Evolutionary conservation across 352 stramenopile species (phyloP).

Genomic region (Phytophthora pseudosyringae): DNA sequence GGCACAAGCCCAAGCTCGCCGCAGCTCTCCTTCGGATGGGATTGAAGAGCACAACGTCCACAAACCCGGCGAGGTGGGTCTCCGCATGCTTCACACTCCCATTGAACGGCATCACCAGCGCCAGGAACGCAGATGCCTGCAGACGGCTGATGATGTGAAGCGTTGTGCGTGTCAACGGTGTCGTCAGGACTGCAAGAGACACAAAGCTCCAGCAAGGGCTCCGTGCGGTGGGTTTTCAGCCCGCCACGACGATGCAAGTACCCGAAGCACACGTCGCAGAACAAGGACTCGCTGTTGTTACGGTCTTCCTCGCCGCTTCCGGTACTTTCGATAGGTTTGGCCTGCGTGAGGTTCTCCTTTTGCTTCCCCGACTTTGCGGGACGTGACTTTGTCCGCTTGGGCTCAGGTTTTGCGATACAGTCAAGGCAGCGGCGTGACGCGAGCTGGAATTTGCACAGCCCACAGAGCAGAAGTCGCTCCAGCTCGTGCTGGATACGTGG

Average conservation of each 20-base stretch:
- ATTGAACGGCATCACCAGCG: constrained; percentile 49
- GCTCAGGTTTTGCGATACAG: constrained; percentile 35
- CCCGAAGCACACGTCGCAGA: constrained; percentile 72
- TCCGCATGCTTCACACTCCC: constrained; percentile 43
- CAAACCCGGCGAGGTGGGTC: constrained; percentile 47
- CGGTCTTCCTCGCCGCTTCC: constrained; percentile 1
- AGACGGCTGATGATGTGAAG: background rate
- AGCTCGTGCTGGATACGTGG: constrained; percentile 35
- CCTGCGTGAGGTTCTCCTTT: constrained; percentile 1
- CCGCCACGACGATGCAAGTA: constrained; percentile 58
- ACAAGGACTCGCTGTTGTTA: constrained; percentile 43
- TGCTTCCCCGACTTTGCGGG: constrained; percentile 10
- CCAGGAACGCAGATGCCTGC: background rate
- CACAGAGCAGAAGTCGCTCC: constrained; percentile 51
- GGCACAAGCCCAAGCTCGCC: constrained; percentile 38
- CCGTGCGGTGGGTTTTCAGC: constrained; percentile 48
- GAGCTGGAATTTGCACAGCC: constrained; percentile 70
- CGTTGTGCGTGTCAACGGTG: constrained; percentile 18
- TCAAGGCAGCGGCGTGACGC: constrained; percentile 56
- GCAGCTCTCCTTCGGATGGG: constrained; percentile 56
- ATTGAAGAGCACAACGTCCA: constrained; percentile 42
- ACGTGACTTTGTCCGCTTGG: background rate
- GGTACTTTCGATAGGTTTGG: constrained; percentile 1
- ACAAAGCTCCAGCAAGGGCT: constrained; percentile 57
- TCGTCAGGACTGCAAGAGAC: constrained; percentile 34